Percentiles rank a stretch among this genome's conserved stretches.
Conservation (phyloP, 768 basidiomycete species). For the Calocera cornea region DNA sequence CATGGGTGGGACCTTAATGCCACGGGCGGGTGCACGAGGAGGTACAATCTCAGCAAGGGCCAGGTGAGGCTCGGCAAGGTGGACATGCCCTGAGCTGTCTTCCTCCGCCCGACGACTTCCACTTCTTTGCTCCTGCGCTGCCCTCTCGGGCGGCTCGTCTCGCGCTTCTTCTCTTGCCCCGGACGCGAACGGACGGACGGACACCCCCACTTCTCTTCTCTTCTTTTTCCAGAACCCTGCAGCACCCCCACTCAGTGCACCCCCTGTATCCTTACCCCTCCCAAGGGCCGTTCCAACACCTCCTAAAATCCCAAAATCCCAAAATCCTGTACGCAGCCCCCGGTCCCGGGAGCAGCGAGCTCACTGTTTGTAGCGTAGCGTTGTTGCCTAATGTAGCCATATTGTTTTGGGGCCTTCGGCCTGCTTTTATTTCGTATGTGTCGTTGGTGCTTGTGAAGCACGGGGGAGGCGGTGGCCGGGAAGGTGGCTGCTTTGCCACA, state of each 20-base stretch:
- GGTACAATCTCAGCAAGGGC: neutral
- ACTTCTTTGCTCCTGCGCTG: too few relatives aligned
- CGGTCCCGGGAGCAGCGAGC: neutral
- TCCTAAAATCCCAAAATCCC: neutral
- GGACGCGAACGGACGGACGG: neutral
- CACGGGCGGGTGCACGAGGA: neutral
- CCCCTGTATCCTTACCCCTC: neutral
- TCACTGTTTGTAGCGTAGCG: neutral
- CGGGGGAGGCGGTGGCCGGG: too few relatives aligned
- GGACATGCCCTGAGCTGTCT: neutral
- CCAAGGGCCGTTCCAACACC: neutral
- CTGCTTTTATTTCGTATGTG: too few relatives aligned
- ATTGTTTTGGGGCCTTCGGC: neutral
- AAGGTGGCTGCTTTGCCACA: too few relatives aligned
- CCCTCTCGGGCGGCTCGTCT: too few relatives aligned
- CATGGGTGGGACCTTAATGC: neutral
- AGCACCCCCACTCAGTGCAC: too few relatives aligned
- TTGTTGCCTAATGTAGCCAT: neutral
- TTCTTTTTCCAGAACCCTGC: too few relatives aligned
- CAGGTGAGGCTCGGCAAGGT: neutral
- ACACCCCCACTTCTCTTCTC: neutral
- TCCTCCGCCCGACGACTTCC: too few relatives aligned
- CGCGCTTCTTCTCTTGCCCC: too few relatives aligned
- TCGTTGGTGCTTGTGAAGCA: too few relatives aligned
- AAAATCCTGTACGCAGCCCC: neutral